These are phyloP conservation scores for Cyberlindnera xylosilytica DNA, from an alignment of 805 yeast species.

Conservation along the genomic window DNA sequence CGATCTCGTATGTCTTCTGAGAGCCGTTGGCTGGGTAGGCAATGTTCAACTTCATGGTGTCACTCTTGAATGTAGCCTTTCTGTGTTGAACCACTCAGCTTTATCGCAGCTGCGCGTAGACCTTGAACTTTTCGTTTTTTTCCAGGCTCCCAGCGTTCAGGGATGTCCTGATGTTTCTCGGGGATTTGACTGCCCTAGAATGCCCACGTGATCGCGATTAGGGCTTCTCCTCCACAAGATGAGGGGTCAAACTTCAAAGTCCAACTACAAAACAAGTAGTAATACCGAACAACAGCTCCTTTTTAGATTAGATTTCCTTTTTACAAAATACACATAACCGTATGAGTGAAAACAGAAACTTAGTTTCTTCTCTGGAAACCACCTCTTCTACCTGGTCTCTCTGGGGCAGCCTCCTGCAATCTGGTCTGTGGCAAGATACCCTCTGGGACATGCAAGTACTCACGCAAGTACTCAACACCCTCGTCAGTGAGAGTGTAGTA, in stretches of 20 bases:
- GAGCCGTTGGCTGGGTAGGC: slow-evolving; percentile 99
- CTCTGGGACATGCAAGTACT: slow-evolving; percentile 97
- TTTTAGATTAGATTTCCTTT: slow-evolving; percentile 40
- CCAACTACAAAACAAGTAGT: too few species aligned
- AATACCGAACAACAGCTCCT: slow-evolving; percentile 97
- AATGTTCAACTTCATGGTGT: slow-evolving; percentile 99
- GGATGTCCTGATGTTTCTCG: neutral
- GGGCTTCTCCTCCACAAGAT: slow-evolving; percentile 1
- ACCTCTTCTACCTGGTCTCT: slow-evolving; percentile 62
- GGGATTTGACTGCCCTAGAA: too few species aligned
- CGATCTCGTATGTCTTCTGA: slow-evolving; percentile 95
- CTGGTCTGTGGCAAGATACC: slow-evolving; percentile 98
- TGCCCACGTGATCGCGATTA: neutral
- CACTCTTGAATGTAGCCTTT: too few species aligned
- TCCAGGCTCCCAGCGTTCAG: neutral
- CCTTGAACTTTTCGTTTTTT: slow-evolving; percentile 4
- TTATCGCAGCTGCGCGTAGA: too few species aligned
- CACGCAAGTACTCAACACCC: slow-evolving; percentile 98
- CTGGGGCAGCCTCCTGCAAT: slow-evolving; percentile 91
- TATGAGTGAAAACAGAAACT: slow-evolving; percentile 11
- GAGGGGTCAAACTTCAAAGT: too few species aligned
- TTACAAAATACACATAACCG: slow-evolving; percentile 25
- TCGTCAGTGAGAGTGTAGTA: slow-evolving; percentile 99
- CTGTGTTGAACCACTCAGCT: too few species aligned
- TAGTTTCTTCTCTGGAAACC: slow-evolving; percentile 35